A percentile compares a stretch with the other conserved stretches of the same genome.
These are phyloP conservation scores for Warburgia ugandensis DNA, from an alignment of 164 flowering plant genomes.

Conservation along the genomic window DNA sequence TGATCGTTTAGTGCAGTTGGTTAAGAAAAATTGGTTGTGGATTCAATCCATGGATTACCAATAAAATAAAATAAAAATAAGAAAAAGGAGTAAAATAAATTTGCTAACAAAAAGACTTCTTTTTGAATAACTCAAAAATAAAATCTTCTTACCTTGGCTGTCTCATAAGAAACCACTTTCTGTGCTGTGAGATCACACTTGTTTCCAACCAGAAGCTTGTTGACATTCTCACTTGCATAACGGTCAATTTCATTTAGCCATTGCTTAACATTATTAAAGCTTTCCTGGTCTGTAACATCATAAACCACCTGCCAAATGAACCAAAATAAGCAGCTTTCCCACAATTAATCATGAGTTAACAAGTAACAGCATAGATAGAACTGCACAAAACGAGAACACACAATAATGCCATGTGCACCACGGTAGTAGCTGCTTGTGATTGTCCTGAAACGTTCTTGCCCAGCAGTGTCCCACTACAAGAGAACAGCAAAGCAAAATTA, in stretches of 20 bases:
- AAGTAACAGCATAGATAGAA: no score
- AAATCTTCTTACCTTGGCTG: constrained; percentile 28
- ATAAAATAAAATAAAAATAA: background rate
- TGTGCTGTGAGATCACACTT: constrained; percentile 32
- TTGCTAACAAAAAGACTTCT: background rate
- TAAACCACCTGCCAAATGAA: constrained; percentile 27
- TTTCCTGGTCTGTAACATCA: constrained; percentile 42
- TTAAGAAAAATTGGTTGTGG: no score
- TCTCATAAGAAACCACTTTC: constrained; percentile 32
- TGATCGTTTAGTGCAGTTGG: no score
- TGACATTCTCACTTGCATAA: constrained; percentile 38
- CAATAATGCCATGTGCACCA: constrained; percentile 85
- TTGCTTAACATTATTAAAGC: constrained; percentile 40
- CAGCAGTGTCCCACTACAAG: constrained; percentile 77
- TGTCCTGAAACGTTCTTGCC: constrained; percentile 83
- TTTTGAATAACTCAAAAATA: background rate
- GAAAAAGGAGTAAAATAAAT: no score
- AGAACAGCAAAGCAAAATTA: background rate
- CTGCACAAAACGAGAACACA: constrained; percentile 16
- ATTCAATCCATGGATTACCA: no score
- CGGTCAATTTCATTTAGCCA: constrained; percentile 43
- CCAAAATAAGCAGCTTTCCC: background rate
- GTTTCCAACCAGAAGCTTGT: constrained; percentile 42
- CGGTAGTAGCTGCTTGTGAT: constrained; percentile 89
- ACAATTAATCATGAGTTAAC: background rate